Evolutionary conservation across 148 eudicot species (phyloP).

Genomic region (Chenopodium suecicum): DNA sequence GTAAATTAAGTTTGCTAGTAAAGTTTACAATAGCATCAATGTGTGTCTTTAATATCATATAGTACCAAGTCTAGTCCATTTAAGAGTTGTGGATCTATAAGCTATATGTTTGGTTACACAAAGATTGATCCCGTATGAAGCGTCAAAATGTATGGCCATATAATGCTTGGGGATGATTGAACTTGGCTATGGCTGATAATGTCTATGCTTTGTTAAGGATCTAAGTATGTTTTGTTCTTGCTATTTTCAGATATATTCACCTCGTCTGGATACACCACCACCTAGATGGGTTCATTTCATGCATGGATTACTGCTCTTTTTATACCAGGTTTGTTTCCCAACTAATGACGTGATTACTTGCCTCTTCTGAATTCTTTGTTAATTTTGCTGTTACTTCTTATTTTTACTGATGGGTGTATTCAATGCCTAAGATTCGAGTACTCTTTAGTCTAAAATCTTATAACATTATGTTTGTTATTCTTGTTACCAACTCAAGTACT

Average conservation of each 20-base stretch:
- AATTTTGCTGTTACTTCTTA: slow-evolving; percentile 1
- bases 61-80: neutral
- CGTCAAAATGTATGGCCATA: too few species aligned
- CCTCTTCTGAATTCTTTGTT: neutral
- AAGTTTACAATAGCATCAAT: neutral
- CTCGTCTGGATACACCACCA: slow-evolving; percentile 87
- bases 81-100: neutral
- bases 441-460: neutral
- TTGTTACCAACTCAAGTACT: neutral
- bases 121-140: too few species aligned
- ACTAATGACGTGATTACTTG: slow-evolving; percentile 1
- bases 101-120: neutral
- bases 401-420: neutral
- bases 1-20: neutral
- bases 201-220: neutral
- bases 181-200: neutral
- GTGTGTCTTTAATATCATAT: neutral
- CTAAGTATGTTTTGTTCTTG: neutral
- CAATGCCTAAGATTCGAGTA: neutral
- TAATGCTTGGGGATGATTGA: neutral
- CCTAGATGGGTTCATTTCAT: slow-evolving; percentile 98
- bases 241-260: slow-evolving; percentile 80
- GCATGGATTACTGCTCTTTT: slow-evolving; percentile 87
- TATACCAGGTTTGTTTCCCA: slow-evolving; percentile 75
- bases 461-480: neutral